Evolutionary conservation across 2,329 filamentous ascomycete genomes (phyloP).

Genomic region (Alternaria sp.): DNA sequence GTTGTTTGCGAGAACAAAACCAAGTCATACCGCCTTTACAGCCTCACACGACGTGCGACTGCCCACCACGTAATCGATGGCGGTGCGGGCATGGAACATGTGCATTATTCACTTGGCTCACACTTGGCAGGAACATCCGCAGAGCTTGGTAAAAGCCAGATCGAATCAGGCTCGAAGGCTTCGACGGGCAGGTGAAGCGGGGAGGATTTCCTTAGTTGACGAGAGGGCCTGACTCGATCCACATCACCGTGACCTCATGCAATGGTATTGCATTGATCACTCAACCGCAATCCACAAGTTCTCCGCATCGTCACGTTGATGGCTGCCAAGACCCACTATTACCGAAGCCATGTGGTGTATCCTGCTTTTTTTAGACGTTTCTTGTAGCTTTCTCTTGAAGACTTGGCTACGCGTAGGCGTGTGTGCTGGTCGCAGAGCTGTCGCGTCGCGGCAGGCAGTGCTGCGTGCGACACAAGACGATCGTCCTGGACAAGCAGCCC

Average conservation of each 20-base stretch:
- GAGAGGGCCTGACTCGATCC: neutral
- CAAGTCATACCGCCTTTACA: neutral
- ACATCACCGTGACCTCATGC: neutral
- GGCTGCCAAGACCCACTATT: neutral
- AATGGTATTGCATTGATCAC: neutral
- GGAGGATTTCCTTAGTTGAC: neutral
- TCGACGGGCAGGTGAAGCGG: neutral
- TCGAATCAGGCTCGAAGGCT: neutral
- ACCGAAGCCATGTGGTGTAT: neutral
- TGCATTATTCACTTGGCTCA: neutral
- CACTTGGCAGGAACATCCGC: neutral
- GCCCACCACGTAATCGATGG: neutral
- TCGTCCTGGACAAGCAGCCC: neutral
- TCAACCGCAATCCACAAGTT: neutral
- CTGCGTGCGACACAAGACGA: neutral
- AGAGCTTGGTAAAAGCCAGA: neutral
- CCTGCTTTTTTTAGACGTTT: neutral
- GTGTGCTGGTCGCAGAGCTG: neutral
- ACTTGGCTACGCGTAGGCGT: conserved; percentile 2
- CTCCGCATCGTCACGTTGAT: neutral
- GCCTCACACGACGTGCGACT: neutral
- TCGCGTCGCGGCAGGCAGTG: neutral
- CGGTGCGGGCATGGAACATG: neutral
- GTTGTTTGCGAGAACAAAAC: too few relatives aligned
- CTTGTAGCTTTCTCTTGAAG: neutral